phyloP scores from a whole-genome alignment of 495 filamentous ascomycete species.

The Durotheca rogersii region DNA sequence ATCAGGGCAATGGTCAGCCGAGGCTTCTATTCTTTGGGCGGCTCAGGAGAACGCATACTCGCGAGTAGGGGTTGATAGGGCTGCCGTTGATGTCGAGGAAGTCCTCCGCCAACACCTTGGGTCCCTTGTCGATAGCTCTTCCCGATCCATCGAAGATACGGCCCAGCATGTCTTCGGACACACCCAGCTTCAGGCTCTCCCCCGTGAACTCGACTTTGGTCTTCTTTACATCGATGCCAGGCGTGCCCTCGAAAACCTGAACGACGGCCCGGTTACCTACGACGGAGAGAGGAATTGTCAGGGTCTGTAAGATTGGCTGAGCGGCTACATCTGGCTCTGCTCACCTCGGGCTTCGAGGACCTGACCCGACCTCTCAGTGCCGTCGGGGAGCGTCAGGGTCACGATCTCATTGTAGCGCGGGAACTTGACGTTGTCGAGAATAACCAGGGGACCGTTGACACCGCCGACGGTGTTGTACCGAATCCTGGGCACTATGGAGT shows the following conservation, averaged over 20 bases:
- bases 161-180: constrained; percentile 99
- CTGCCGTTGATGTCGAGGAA: constrained; percentile 99
- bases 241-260: constrained; percentile 96
- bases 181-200: constrained; percentile 94
- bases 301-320: constrained; percentile 1
- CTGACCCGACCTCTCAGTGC: constrained; percentile 88
- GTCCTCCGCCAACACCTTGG: constrained; percentile 96
- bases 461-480: constrained; percentile 98
- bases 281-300: constrained; percentile 21
- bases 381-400: constrained; percentile 91
- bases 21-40: not conserved
- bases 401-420: constrained; percentile 98
- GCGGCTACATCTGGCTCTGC: not conserved
- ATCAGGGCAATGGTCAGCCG: constrained; percentile 21
- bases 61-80: constrained; percentile 97
- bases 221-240: constrained; percentile 98
- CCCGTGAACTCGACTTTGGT: constrained; percentile 97
- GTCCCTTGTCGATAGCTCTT: constrained; percentile 95
- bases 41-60: constrained; percentile 59
- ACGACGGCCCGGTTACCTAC: constrained; percentile 89
- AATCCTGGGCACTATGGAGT: constrained; percentile 77
- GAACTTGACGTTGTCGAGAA: constrained; percentile 98
- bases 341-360: constrained; percentile 94
- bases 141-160: constrained; percentile 98
- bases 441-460: constrained; percentile 95